Conservation (phyloP, 768 basidiomycete genomes). For the Lactarius indigo region DNA sequence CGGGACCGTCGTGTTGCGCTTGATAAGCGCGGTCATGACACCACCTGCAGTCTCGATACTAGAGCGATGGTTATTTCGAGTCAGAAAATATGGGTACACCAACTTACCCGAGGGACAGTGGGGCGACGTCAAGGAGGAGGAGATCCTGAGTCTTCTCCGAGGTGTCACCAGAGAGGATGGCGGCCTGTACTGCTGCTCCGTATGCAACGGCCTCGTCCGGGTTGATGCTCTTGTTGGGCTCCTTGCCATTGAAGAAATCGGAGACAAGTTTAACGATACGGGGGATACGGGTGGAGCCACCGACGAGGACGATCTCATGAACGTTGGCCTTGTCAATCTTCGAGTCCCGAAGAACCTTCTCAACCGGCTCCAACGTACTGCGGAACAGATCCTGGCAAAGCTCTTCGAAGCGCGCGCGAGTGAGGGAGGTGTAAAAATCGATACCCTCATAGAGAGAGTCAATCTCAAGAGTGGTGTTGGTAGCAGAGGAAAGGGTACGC, state of each 20-base stretch:
- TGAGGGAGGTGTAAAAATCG: constrained; percentile 97
- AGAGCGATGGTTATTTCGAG: constrained; percentile 25
- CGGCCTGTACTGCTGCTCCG: constrained; percentile 98
- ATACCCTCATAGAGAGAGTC: constrained; percentile 97
- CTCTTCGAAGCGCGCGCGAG: constrained; percentile 97
- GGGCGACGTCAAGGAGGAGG: constrained; percentile 91
- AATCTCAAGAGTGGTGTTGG: constrained; percentile 96
- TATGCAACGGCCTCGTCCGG: constrained; percentile 99
- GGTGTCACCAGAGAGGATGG: constrained; percentile 95
- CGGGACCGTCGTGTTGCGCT: constrained; percentile 97
- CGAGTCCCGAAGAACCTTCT: constrained; percentile 96
- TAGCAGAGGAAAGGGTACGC: constrained; percentile 94
- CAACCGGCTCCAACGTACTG: constrained; percentile 89
- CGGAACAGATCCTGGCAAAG: constrained; percentile 95
- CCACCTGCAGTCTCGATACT: constrained; percentile 98
- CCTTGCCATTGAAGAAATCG: constrained; percentile 98
- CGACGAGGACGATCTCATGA: constrained; percentile 96
- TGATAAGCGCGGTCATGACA: constrained; percentile 98
- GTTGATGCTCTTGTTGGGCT: constrained; percentile 99
- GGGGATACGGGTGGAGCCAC: constrained; percentile 98
- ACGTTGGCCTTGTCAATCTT: constrained; percentile 97
- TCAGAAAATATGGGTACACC: constrained; percentile 25
- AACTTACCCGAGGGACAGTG: constrained; percentile 61
- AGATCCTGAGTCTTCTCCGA: constrained; percentile 98
- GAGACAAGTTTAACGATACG: constrained; percentile 96